Percentiles rank a stretch among this genome's conserved stretches.
Conservation (phyloP, 768 basidiomycete species). For the Pluteus cervinus region DNA sequence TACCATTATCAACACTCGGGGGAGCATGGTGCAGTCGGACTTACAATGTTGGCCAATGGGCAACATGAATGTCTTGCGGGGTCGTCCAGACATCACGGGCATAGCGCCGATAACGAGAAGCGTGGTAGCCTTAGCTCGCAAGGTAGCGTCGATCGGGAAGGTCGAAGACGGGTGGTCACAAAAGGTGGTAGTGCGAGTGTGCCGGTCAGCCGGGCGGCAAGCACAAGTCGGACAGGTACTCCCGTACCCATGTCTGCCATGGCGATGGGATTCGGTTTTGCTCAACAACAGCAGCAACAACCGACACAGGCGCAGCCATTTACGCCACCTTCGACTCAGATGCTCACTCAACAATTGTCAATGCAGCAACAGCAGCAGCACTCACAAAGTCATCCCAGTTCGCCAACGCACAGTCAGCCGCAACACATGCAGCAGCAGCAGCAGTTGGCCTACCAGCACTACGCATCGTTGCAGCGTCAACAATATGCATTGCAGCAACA, state of each 20-base stretch:
- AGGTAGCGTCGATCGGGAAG: not conserved
- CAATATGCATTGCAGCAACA: conserved; percentile 18
- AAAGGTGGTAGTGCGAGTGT: conserved; percentile 25
- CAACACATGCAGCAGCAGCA: conserved; percentile 26
- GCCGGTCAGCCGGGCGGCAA: conserved; percentile 28
- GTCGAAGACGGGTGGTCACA: conserved; percentile 1
- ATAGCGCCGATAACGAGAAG: conserved; percentile 7
- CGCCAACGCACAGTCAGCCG: conserved; percentile 22
- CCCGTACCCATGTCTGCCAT: conserved; percentile 20
- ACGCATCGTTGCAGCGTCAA: conserved; percentile 25
- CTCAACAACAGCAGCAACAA: conserved; percentile 6
- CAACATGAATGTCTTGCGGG: conserved; percentile 41
- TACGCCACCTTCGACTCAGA: conserved; percentile 7
- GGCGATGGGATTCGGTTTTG: too few relatives aligned
- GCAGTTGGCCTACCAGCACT: conserved; percentile 21
- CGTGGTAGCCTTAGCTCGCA: conserved; percentile 2
- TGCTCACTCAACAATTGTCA: conserved; percentile 5
- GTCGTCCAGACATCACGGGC: conserved; percentile 6
- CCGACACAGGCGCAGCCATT: conserved; percentile 8
- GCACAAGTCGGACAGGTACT: conserved; percentile 29
- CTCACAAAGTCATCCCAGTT: conserved; percentile 19
- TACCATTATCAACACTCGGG: conserved; percentile 98
- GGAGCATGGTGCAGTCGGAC: conserved; percentile 87
- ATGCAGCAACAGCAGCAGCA: conserved; percentile 21
- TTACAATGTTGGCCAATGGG: conserved; percentile 76